Evolutionary conservation across 2,329 filamentous ascomycete species (phyloP).

Genomic region (Fusarium dlaminii): DNA sequence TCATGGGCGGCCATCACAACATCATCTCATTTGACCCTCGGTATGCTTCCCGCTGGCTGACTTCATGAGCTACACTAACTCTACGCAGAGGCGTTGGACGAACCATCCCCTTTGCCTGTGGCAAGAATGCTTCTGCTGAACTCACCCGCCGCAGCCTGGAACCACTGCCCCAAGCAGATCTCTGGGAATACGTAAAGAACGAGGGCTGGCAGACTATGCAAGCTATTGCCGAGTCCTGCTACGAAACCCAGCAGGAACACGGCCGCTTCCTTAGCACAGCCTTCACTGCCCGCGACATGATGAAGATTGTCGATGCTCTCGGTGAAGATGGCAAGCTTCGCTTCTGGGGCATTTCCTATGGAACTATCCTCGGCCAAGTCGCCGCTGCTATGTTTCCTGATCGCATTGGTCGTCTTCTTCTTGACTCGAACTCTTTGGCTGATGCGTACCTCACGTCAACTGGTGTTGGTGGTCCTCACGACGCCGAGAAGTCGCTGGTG

Average conservation of each 20-base stretch:
- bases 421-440: slow-evolving; percentile 33
- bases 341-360: slow-evolving; percentile 47
- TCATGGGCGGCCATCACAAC: slow-evolving; percentile 22
- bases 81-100: slow-evolving; percentile 14
- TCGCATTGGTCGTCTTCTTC: slow-evolving; percentile 33
- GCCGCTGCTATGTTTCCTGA: slow-evolving; percentile 39
- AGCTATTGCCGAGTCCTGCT: slow-evolving; percentile 35
- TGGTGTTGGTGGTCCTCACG: slow-evolving; percentile 13
- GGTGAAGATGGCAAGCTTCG: slow-evolving; percentile 47
- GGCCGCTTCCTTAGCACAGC: slow-evolving; percentile 46
- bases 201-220: slow-evolving; percentile 1
- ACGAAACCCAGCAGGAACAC: slow-evolving; percentile 33
- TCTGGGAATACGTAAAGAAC: slow-evolving; percentile 15
- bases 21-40: slow-evolving; percentile 36
- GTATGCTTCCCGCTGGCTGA: neutral
- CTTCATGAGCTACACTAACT: neutral
- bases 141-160: slow-evolving; percentile 3
- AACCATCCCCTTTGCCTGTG: slow-evolving; percentile 32
- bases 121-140: neutral
- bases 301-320: slow-evolving; percentile 51
- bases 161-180: slow-evolving; percentile 1
- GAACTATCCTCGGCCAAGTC: slow-evolving; percentile 34
- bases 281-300: slow-evolving; percentile 52
- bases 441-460: slow-evolving; percentile 17
- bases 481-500: slow-evolving; percentile 18